Evolutionary conservation across 768 basidiomycete genomes (phyloP), one percentile per base, ranked within the genome.

Genomic region (Tulasnella sp.): DNA sequence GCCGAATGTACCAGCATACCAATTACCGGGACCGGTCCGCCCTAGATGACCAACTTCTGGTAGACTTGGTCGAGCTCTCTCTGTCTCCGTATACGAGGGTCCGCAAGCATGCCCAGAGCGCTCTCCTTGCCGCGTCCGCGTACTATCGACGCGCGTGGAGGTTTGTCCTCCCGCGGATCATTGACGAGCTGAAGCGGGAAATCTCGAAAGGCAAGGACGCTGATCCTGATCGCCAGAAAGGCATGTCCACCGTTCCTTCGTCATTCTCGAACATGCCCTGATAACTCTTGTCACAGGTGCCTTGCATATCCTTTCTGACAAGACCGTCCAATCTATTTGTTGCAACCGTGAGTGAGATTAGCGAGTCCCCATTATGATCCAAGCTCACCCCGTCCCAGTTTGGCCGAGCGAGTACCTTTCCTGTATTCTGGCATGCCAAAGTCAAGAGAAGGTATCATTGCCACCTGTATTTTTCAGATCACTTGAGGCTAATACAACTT

Each of bases 71-170:
- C 12, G 91, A 92, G 79, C 83, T 94, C 49, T 91, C 92, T 49
- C 84, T 94, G 31, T 94, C 93, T 0, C 91, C 90, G 3, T 94
- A 94, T 80, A 92, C 91, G 6, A 85, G 92, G 79, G 87, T 93
- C 74, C 85, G 93, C 81, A 76, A 71, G 34, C 75, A 76, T 64
- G 67, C 75, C 9, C 75, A 76, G 25, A 70, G 67, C 17, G 38
- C 52, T 17, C 67, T 76, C 25, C 29, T 76, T 15, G 67, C 58
- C 2, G 75, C 75, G 31, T 71, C 75, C 9, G 75, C 75, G 34
- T 76, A 37, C 25, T 80, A 79, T 39, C 70, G 75, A 38, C 79
- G 80, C 6, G 77, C 80, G 14, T 77, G 79, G 45, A 64, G 77
- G 17, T 76, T 80, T 22, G 76, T 77, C 39, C 64, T 79, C 49